A percentile compares a stretch with the other conserved stretches of the same genome.
phyloP scores from a whole-genome alignment of 78 protist species.

The Cavenderia fasciculata region DNA sequence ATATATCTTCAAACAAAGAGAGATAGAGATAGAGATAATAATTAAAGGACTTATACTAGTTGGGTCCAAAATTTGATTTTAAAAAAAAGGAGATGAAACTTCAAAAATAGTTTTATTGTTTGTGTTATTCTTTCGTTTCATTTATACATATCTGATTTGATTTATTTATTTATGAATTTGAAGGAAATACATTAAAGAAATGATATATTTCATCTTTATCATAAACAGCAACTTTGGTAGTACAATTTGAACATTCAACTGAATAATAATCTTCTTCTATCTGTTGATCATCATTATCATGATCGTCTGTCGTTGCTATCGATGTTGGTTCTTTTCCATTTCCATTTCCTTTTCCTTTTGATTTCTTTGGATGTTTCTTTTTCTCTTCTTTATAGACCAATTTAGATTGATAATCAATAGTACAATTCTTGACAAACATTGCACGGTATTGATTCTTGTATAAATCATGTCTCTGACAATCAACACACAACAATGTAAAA shows the following conservation, averaged over 20 bases:
- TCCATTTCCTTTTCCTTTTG: neutral
- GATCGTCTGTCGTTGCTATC: neutral
- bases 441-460: conserved; percentile 83
- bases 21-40: neutral
- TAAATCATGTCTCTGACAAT: conserved; percentile 79
- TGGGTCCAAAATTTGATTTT: no score
- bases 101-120: no score
- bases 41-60: no score
- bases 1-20: neutral
- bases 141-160: no score
- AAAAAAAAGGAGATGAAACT: no score
- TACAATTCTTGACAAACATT: conserved; percentile 80
- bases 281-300: neutral
- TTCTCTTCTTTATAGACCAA: conserved; percentile 22
- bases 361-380: neutral
- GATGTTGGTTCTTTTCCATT: neutral
- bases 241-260: conserved; percentile 78
- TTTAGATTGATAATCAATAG: neutral
- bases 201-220: conserved; percentile 86
- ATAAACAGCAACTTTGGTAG: conserved; percentile 67
- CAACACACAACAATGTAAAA: conserved; percentile 72
- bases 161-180: conserved; percentile 34
- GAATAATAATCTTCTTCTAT: conserved; percentile 19
- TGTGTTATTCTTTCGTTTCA: no score
- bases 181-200: conserved; percentile 85